Evolutionary conservation across 2,329 filamentous ascomycete species (phyloP).

Genomic region (Alternaria sp.): DNA sequence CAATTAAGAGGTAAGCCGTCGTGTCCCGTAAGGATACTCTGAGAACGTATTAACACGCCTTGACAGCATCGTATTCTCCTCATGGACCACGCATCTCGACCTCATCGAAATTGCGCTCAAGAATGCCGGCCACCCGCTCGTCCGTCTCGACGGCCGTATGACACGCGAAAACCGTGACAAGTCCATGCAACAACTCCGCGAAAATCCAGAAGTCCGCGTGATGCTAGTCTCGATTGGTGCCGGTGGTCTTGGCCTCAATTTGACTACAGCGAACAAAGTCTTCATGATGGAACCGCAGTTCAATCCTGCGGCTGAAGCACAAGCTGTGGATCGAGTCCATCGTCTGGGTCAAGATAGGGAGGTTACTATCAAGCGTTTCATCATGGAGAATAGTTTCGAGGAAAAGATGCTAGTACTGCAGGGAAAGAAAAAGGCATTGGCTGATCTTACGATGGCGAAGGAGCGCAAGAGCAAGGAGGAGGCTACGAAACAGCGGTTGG

Average conservation of each 20-base stretch:
- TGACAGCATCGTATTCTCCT: constrained; percentile 83
- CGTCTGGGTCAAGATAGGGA: constrained; percentile 77
- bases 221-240: constrained; percentile 93
- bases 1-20: constrained; percentile 72
- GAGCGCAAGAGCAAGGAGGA: constrained; percentile 67
- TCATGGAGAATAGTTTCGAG: constrained; percentile 92
- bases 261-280: constrained; percentile 84
- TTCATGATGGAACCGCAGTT: constrained; percentile 99
- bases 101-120: constrained; percentile 85
- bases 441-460: constrained; percentile 72
- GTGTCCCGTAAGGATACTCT: background rate
- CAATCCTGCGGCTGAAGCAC: constrained; percentile 93
- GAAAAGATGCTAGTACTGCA: constrained; percentile 92
- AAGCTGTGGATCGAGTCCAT: constrained; percentile 87
- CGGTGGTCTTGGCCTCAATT: constrained; percentile 88
- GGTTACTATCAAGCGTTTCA: constrained; percentile 86
- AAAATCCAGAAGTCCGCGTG: constrained; percentile 74
- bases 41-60: background rate
- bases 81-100: constrained; percentile 95
- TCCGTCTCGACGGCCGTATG: constrained; percentile 93
- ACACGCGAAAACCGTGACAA: constrained; percentile 74
- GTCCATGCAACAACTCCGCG: constrained; percentile 80
- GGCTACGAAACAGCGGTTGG: constrained; percentile 70
- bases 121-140: constrained; percentile 70
- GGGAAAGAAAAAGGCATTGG: constrained; percentile 90